Evolutionary conservation across 257 asterid genomes (phyloP), one percentile per base, ranked within the genome.

Genomic region (Plantago major): DNA sequence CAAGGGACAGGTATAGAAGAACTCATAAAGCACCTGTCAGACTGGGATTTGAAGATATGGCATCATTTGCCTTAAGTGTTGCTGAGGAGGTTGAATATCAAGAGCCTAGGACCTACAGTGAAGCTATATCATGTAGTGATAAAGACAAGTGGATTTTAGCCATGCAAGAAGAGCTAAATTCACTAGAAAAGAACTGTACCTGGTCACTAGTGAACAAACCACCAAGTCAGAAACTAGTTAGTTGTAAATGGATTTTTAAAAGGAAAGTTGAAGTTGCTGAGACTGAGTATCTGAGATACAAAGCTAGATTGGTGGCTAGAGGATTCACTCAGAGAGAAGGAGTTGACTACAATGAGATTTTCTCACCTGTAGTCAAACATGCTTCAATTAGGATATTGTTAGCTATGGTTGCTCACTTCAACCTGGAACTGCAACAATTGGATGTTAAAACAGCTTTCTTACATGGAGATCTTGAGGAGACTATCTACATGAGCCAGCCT

Each of bases 241-340:
- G 60, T 3, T 55, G 18, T 10, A 26, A 55, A 19, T 52, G 57
- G 57, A 17, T 19, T 2, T 52, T 10, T 10, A 52, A 52, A 10
- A 52, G 13, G 38, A 52, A 52, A 8, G 6, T 16, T 16, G 57
- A 22, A 0, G 19, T 26, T 1, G 14, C 57, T 0, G 18, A 7
- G 1, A 6, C 5, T 9, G 14, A 19, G 10, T 13, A 52, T 8
- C 6, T 11, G 0, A 52, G 40, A 13, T 52, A 17, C 7, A 54
- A 54, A 14, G 59, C 59, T 1, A 54, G 40, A 6, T n/a, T 54
- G 4, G 42, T 54, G 5, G 64, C 64, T 9, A 15, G 64, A n/a
- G 30, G 64, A 15, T 42, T 58, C n/a, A 17, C 40, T 11, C 50
- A 58, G 4, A 58, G 30, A 16, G 64, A 58, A 8, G 64, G 51